phyloP scores from a whole-genome alignment of 2,329 filamentous ascomycete species.

The Exophiala mesophila region DNA sequence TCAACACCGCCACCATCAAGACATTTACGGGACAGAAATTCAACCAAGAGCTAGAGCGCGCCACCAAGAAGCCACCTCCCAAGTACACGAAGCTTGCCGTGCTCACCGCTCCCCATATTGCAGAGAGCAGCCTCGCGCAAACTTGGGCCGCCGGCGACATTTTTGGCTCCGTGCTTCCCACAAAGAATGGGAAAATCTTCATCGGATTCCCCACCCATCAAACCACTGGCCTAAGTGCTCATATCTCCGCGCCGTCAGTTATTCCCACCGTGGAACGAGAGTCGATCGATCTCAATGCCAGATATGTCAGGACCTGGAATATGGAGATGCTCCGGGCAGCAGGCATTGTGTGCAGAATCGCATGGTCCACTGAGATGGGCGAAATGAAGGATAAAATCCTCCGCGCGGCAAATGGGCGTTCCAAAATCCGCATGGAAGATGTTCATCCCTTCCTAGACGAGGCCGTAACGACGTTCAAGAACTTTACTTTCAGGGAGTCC shows the following conservation, averaged over 20 bases:
- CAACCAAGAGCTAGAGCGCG: constrained; percentile 81
- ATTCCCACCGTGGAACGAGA: constrained; percentile 97
- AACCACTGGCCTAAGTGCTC: constrained; percentile 87
- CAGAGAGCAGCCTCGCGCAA: constrained; percentile 30
- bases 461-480: constrained; percentile 76
- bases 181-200: constrained; percentile 84
- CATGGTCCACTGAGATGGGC: constrained; percentile 82
- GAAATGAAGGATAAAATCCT: constrained; percentile 61
- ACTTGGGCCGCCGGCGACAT: constrained; percentile 54
- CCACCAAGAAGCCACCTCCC: constrained; percentile 94
- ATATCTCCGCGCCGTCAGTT: constrained; percentile 91
- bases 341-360: constrained; percentile 82
- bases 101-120: constrained; percentile 82
- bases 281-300: constrained; percentile 91
- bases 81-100: constrained; percentile 81
- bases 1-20: constrained; percentile 76
- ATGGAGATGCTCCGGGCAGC: constrained; percentile 85
- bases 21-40: constrained; percentile 70
- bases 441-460: constrained; percentile 67
- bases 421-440: constrained; percentile 57
- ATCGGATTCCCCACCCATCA: constrained; percentile 98
- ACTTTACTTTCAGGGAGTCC: constrained; percentile 83
- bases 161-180: constrained; percentile 84
- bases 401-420: constrained; percentile 38
- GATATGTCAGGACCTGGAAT: constrained; percentile 94